Conservation (phyloP, 2,329 filamentous ascomycete species). For the Keithomyces neogunnii region DNA sequence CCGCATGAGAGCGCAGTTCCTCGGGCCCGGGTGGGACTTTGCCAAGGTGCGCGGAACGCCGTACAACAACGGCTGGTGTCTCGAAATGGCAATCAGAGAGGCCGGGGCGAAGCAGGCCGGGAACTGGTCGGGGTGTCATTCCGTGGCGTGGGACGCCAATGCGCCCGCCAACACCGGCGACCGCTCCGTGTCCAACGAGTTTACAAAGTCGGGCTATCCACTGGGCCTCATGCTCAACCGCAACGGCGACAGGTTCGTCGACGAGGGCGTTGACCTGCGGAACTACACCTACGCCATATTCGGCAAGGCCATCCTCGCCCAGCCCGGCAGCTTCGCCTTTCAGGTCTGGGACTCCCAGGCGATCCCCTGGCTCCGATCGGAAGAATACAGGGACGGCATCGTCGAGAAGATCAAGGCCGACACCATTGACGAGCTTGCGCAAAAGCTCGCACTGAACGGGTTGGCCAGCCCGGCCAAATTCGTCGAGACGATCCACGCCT, state of each 20-base stretch:
- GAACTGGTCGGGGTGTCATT: conserved; percentile 58
- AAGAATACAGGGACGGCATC: conserved; percentile 54
- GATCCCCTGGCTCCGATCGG: conserved; percentile 43
- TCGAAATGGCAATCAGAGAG: conserved; percentile 43
- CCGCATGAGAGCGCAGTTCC: conserved; percentile 41
- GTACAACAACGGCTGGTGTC: conserved; percentile 53
- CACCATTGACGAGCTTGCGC: conserved; percentile 47
- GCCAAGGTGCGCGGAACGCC: conserved; percentile 55
- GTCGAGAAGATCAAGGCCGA: conserved; percentile 42
- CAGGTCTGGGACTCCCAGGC: conserved; percentile 54
- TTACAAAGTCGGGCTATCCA: conserved; percentile 61
- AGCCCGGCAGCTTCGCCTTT: conserved; percentile 50
- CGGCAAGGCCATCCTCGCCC: conserved; percentile 50
- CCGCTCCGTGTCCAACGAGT: conserved; percentile 53
- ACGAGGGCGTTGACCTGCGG: conserved; percentile 55
- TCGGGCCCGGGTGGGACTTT: conserved; percentile 53
- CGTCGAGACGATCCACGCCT: conserved; percentile 42
- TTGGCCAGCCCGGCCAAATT: conserved; percentile 38
- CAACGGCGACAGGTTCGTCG: conserved; percentile 52
- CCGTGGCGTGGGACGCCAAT: conserved; percentile 57
- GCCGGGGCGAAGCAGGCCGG: conserved; percentile 43
- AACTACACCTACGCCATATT: conserved; percentile 64
- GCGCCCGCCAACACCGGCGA: conserved; percentile 46
- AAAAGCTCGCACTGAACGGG: conserved; percentile 36
- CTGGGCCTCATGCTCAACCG: conserved; percentile 57